Conservation (phyloP, 129 eudicot genomes). For the Saposhnikovia divaricata region DNA sequence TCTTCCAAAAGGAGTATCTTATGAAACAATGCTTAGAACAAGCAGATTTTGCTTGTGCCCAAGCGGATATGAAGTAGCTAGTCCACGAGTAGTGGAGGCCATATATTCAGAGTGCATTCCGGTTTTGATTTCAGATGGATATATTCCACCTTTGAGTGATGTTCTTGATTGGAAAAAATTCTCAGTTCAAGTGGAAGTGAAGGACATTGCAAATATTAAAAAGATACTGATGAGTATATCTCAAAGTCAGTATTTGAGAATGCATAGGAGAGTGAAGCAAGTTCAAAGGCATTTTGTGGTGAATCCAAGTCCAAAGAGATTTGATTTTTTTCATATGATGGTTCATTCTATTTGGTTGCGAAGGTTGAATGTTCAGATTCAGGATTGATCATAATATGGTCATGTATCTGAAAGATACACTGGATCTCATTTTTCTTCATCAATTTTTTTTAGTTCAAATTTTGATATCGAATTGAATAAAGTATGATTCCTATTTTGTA, state of each 20-base stretch:
- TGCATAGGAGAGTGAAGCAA: conserved; percentile 36
- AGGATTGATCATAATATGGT: background rate
- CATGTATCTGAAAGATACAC: background rate
- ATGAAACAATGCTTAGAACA: conserved; percentile 22
- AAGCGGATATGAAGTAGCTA: conserved; percentile 22
- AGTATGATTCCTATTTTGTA: too few species aligned
- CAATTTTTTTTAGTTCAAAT: background rate
- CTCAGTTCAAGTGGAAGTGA: conserved; percentile 21
- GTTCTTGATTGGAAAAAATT: conserved; percentile 41
- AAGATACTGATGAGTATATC: conserved; percentile 32
- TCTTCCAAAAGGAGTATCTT: conserved; percentile 24
- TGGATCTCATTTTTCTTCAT: background rate
- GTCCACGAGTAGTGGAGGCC: conserved; percentile 43
- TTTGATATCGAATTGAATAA: background rate
- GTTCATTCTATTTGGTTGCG: conserved; percentile 74
- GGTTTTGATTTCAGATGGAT: conserved; percentile 32
- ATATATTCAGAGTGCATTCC: conserved; percentile 47
- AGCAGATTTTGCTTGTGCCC: conserved; percentile 46
- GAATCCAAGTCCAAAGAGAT: conserved; percentile 46
- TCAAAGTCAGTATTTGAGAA: conserved; percentile 27
- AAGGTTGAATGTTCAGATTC: conserved; percentile 33
- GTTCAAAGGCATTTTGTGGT: conserved; percentile 59
- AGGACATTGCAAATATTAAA: conserved; percentile 37
- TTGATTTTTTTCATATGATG: conserved; percentile 59
- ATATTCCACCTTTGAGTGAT: conserved; percentile 41